These are phyloP conservation scores for Boletales sp. DNA, from an alignment of 768 basidiomycete species.

Conservation along the genomic window DNA sequence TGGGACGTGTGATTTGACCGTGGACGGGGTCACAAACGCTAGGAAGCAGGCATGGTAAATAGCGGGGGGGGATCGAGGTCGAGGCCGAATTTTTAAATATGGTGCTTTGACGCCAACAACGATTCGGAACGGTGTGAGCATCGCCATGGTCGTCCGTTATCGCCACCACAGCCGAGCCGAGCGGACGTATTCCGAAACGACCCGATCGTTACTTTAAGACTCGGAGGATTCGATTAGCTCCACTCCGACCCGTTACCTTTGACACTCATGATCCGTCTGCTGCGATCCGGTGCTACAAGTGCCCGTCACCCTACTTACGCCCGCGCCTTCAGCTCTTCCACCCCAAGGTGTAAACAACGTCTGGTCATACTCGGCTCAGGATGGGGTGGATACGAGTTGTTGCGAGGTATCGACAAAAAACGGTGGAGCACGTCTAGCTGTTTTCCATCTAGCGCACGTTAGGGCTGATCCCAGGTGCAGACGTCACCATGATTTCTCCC, in stretches of 20 bases:
- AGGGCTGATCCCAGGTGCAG: slow-evolving; percentile 31
- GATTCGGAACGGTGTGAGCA: no score
- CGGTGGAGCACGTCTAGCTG: slow-evolving; percentile 52
- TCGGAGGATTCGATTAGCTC: neutral
- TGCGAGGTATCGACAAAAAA: slow-evolving; percentile 65
- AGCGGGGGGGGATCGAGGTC: no score
- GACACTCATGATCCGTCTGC: slow-evolving; percentile 11
- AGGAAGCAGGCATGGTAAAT: no score
- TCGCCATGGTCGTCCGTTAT: no score
- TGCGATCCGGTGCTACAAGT: slow-evolving; percentile 1
- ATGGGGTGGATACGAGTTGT: slow-evolving; percentile 74
- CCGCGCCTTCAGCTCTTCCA: slow-evolving; percentile 40
- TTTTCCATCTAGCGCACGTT: neutral
- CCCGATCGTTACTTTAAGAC: slow-evolving; percentile 3
- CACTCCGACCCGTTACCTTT: neutral
- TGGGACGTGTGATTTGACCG: no score
- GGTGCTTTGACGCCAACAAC: no score
- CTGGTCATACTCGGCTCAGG: slow-evolving; percentile 74
- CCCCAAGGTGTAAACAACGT: slow-evolving; percentile 31
- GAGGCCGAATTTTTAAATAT: no score
- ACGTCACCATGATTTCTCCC: slow-evolving; percentile 65
- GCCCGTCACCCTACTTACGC: slow-evolving; percentile 3
- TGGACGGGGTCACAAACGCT: no score
- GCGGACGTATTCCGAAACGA: slow-evolving; percentile 11
- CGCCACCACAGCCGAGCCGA: no score